Conservation (phyloP, 2,329 filamentous ascomycete species). For the Phyllosticta citribraziliensis region DNA sequence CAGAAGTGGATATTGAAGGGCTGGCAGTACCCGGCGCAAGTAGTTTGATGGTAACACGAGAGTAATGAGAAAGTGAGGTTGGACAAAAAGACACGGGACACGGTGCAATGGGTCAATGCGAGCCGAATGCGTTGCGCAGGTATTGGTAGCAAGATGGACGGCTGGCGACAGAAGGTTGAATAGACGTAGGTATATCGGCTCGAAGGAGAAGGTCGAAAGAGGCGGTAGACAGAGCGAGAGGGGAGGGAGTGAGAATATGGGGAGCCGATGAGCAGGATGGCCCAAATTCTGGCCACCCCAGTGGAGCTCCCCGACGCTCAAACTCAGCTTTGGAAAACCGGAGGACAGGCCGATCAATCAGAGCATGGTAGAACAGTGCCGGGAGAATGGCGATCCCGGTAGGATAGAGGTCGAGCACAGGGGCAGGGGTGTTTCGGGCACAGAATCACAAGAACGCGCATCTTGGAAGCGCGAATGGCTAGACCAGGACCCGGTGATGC, state of each 20-base stretch:
- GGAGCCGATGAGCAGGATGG: background rate
- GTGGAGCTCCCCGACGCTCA: background rate
- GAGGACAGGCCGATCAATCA: background rate
- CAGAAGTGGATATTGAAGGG: background rate
- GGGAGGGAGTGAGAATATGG: background rate
- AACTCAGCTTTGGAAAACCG: constrained; percentile 7
- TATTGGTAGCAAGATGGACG: background rate
- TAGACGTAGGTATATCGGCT: background rate
- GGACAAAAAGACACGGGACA: background rate
- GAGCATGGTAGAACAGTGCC: background rate
- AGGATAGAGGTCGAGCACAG: background rate
- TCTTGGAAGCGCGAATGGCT: background rate
- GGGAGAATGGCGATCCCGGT: background rate
- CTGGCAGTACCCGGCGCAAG: background rate
- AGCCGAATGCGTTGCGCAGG: background rate
- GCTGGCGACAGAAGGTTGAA: background rate
- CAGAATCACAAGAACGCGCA: background rate
- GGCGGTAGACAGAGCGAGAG: background rate
- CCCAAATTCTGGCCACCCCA: background rate
- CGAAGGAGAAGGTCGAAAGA: background rate
- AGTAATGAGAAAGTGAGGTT: background rate
- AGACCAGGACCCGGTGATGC: background rate
- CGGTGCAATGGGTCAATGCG: background rate
- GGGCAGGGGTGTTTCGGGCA: background rate
- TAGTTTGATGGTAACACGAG: background rate